Conservation (phyloP, 169 alveolate genomes). For the Eimeria falciformis region DNA sequence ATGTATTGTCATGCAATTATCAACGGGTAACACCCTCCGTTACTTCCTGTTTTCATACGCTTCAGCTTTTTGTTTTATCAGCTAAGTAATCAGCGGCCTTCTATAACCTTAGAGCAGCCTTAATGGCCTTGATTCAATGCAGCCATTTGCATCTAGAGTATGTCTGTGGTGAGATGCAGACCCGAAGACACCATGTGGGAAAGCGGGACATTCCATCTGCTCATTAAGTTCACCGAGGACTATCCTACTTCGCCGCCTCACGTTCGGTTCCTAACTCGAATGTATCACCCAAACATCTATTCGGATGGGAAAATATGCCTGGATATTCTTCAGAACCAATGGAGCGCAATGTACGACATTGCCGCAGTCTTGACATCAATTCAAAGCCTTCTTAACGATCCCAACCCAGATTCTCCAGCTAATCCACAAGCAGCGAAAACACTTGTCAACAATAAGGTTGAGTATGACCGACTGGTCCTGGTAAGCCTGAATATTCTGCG, state of each 20-base stretch:
- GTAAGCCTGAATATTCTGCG: neutral
- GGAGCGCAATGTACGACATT: slow-evolving; percentile 98
- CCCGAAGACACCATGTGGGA: slow-evolving; percentile 80
- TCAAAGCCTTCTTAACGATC: slow-evolving; percentile 96
- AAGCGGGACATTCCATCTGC: slow-evolving; percentile 87
- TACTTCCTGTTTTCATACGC: neutral
- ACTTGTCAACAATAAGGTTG: slow-evolving; percentile 92
- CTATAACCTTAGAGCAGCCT: too few relatives aligned
- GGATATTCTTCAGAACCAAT: slow-evolving; percentile 94
- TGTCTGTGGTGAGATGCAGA: slow-evolving; percentile 13
- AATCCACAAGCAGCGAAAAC: slow-evolving; percentile 97
- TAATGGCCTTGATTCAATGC: too few relatives aligned
- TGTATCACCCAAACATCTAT: slow-evolving; percentile 93
- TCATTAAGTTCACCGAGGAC: slow-evolving; percentile 89
- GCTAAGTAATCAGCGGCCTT: too few relatives aligned
- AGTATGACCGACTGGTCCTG: slow-evolving; percentile 80
- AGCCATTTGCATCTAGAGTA: too few relatives aligned
- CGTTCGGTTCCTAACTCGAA: slow-evolving; percentile 85
- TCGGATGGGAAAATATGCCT: slow-evolving; percentile 96
- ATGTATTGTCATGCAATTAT: slow-evolving; percentile 97
- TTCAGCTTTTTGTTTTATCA: neutral
- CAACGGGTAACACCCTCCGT: slow-evolving; percentile 85
- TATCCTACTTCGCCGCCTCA: slow-evolving; percentile 91
- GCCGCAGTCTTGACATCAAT: slow-evolving; percentile 97
- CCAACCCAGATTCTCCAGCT: slow-evolving; percentile 98